A percentile compares a stretch with the other conserved stretches of the same genome.
These are phyloP conservation scores for Lipomyces spencermartinsiae DNA, from an alignment of 805 yeast genomes.

Conservation along the genomic window DNA sequence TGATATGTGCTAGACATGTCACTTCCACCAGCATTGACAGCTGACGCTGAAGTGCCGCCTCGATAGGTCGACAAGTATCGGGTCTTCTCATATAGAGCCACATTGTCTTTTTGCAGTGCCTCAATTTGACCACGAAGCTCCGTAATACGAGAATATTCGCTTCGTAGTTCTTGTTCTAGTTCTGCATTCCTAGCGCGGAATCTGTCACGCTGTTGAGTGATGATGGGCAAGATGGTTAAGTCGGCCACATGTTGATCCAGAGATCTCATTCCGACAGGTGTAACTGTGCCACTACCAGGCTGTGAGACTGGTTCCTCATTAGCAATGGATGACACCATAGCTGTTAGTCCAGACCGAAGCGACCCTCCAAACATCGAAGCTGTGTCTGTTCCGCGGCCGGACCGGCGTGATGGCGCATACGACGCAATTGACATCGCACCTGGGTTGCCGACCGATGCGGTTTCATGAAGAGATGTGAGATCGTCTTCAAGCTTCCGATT, in stretches of 20 bases:
- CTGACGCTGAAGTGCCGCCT: conserved; percentile 22
- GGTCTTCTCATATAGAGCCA: conserved; percentile 75
- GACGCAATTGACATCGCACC: conserved; percentile 35
- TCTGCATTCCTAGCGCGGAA: conserved; percentile 83
- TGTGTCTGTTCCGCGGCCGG: conserved; percentile 29
- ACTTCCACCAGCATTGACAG: conserved; percentile 31
- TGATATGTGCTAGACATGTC: conserved; percentile 55
- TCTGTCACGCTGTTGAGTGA: conserved; percentile 94
- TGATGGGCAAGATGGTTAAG: conserved; percentile 69
- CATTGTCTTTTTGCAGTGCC: conserved; percentile 72
- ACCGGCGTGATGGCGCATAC: conserved; percentile 32
- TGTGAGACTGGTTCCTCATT: conserved; percentile 13
- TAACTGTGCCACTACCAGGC: conserved; percentile 16
- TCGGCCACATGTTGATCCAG: conserved; percentile 35
- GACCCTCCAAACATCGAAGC: conserved; percentile 36
- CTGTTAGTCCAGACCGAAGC: conserved; percentile 29
- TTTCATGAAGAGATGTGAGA: conserved; percentile 62
- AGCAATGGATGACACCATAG: neutral
- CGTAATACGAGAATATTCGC: conserved; percentile 57
- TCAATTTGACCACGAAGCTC: conserved; percentile 72
- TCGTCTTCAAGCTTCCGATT: conserved; percentile 78
- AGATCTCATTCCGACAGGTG: conserved; percentile 17
- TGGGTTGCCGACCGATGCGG: conserved; percentile 37
- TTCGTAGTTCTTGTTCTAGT: conserved; percentile 79
- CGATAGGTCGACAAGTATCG: conserved; percentile 44